Evolutionary conservation across 2,329 filamentous ascomycete genomes (phyloP).

Genomic region (Curvularia spicifera): DNA sequence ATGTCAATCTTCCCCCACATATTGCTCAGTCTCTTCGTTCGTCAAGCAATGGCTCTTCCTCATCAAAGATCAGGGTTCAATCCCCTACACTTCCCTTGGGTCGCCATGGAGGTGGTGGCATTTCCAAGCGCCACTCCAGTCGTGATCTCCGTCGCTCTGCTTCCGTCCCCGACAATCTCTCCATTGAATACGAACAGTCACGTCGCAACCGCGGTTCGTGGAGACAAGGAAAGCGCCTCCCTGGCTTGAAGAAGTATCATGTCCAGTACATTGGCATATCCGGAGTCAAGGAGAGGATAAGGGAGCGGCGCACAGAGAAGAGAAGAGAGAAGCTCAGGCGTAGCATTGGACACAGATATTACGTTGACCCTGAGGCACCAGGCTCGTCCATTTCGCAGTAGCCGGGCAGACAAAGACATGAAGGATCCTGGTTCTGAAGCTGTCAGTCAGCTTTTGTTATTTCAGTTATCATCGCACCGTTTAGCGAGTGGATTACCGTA

Average conservation of each 20-base stretch:
- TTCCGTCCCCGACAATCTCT: constrained; percentile 29
- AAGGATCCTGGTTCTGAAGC: background rate
- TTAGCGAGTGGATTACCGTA: background rate
- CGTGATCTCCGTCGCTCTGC: constrained; percentile 16
- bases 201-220: constrained; percentile 26
- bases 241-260: constrained; percentile 54
- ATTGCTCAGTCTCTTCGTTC: constrained; percentile 23
- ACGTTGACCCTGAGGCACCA: constrained; percentile 32
- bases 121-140: constrained; percentile 32
- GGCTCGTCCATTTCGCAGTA: background rate
- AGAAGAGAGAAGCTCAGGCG: constrained; percentile 60
- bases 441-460: background rate
- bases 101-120: constrained; percentile 24
- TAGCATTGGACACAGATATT: constrained; percentile 59
- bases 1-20: constrained; percentile 34
- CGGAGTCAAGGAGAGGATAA: constrained; percentile 57
- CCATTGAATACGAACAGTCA: constrained; percentile 18
- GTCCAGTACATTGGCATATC: constrained; percentile 60
- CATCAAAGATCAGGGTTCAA: constrained; percentile 37
- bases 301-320: constrained; percentile 58
- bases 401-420: background rate
- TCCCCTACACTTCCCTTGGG: constrained; percentile 32
- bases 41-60: constrained; percentile 16
- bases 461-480: background rate
- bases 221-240: constrained; percentile 45